Base-by-base conservation (phyloP, 495 filamentous ascomycete species). In the Darksidea phi region DNA sequence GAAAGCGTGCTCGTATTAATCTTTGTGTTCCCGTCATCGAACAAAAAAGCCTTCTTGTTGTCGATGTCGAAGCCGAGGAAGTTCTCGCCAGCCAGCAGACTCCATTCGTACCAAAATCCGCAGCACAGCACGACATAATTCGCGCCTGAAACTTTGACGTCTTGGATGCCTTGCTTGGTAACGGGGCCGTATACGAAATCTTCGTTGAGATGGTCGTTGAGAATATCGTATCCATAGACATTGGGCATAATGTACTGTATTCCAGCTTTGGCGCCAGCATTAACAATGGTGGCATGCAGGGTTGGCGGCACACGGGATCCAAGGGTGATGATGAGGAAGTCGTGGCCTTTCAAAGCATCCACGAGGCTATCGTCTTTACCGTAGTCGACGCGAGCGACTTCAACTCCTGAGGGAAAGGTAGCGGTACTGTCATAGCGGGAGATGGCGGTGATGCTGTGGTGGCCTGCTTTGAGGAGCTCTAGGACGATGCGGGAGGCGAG, bases 191-290 rank as follows among this genome's bases (percentile, higher is more conserved):
- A 56, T 5, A 23, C 13, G 6, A 64, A 65, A 45, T 80, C 76
- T 20, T 76, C 61, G 46, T 53, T 12, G 3, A 79, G 32, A 3
- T 45, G 34, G 10, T 73, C 60, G 58, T 82, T 73, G 6, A 57
- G 38, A 15, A 43, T 59, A 51, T 83, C 78, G 23, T 56, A 48
- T 37, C 79, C 79, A 61, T 71, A 87, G 37, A 70, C 73, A 67
- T 84, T 85, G 25, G 86, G 84, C 48, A 87, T 66, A 51, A 87
- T 70, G 67, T 79, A 84, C 0, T 63, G 71, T 0, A 88, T 79
- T 3, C 79, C 78, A 1, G 84, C 84, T 53, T 78, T 73, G 6
- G 73, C 80, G 3, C 84, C 85, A 0, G 84, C 84, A 1, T 72
- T 64, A 51, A 84, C 70, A 54, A 87, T 73, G 36, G 74, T 71